A percentile compares a stretch with the other conserved stretches of the same genome.
phyloP scores from a whole-genome alignment of 83 land plant species.

The Larix sibirica region DNA sequence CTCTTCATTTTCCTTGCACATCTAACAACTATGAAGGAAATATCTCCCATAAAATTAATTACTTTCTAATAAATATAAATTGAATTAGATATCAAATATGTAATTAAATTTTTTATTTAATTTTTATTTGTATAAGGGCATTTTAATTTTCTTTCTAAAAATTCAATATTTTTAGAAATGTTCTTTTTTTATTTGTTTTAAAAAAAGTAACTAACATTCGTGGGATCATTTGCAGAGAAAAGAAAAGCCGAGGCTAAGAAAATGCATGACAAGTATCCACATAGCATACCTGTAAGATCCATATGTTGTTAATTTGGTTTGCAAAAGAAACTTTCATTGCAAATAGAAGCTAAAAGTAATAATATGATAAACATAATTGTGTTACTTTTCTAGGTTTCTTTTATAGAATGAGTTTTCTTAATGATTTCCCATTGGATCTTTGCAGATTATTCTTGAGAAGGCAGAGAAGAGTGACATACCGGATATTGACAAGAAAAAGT shows the following conservation, averaged over 20 bases:
- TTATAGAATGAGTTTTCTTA: background rate
- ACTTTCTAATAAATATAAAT: too few species aligned
- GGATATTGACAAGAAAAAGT: conserved; percentile 71
- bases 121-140: background rate
- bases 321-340: background rate
- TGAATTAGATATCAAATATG: too few species aligned
- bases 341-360: background rate
- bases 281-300: conserved; percentile 61
- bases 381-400: too few species aligned
- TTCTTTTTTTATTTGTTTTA: background rate
- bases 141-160: background rate
- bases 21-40: too few species aligned
- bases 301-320: background rate
- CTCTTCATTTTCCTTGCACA: too few species aligned
- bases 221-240: conserved; percentile 28
- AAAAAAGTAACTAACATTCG: background rate
- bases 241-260: conserved; percentile 62
- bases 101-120: background rate
- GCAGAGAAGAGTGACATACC: conserved; percentile 65
- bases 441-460: conserved; percentile 77
- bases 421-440: background rate
- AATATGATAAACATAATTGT: too few species aligned
- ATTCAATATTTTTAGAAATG: too few species aligned
- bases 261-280: conserved; percentile 68
- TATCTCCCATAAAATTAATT: too few species aligned